phyloP scores from a whole-genome alignment of 2,329 filamentous ascomycete genomes.

The Diaporthe sp. region DNA sequence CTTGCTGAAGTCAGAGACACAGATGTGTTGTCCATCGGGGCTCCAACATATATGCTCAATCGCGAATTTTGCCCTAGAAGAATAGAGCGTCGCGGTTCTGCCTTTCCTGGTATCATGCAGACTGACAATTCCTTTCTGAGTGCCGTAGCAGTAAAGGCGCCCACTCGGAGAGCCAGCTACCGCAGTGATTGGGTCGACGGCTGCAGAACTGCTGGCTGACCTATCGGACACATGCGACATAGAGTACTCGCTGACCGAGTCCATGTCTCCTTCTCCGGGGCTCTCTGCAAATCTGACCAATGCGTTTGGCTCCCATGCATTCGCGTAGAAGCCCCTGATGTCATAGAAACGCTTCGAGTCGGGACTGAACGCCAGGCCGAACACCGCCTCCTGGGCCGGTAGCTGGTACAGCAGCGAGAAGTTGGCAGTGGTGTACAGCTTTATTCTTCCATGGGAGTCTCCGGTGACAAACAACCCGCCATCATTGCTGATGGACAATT shows the following conservation, averaged over 20 bases:
- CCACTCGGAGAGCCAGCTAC: neutral
- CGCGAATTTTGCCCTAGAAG: neutral
- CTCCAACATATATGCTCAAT: slow-evolving; percentile 7
- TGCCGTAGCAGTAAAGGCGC: neutral
- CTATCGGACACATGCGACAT: neutral
- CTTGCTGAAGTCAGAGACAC: neutral
- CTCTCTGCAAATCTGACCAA: neutral
- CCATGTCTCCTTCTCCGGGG: neutral
- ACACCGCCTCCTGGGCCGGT: neutral
- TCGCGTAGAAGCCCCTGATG: neutral
- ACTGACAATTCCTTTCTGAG: neutral
- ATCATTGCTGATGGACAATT: slow-evolving; percentile 6
- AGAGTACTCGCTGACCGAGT: neutral
- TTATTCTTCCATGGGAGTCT: neutral
- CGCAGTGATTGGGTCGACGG: neutral
- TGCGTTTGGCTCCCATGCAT: neutral
- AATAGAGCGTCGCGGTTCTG: neutral
- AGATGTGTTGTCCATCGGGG: neutral
- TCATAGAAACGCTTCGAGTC: slow-evolving; percentile 2
- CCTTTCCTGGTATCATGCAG: neutral
- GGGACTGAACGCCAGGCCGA: neutral
- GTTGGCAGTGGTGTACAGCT: neutral
- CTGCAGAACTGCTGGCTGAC: neutral
- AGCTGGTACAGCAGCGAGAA: neutral
- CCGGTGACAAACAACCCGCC: neutral